Conservation (phyloP, 345 rosid species). For the Lenwebbia sp. region DNA sequence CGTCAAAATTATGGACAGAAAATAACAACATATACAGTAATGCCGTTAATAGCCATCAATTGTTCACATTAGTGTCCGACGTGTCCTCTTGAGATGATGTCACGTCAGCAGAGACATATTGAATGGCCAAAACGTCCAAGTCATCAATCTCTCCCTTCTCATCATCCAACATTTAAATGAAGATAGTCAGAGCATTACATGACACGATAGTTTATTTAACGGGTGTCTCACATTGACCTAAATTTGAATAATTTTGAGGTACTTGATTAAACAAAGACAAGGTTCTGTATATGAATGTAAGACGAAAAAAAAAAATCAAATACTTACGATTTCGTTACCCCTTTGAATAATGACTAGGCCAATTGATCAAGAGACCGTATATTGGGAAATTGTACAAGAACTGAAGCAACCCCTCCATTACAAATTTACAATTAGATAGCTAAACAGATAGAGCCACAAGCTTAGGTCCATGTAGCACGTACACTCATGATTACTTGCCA, state of each 20-base stretch:
- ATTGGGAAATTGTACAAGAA: neutral
- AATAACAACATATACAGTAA: neutral
- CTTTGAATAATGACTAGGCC: neutral
- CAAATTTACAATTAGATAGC: too few species aligned
- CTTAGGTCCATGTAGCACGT: neutral
- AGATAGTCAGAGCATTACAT: neutral
- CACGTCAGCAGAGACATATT: neutral
- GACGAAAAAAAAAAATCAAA: neutral
- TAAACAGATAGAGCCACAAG: neutral
- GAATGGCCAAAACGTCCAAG: neutral
- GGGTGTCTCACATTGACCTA: neutral
- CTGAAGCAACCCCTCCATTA: neutral
- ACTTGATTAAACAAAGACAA: neutral
- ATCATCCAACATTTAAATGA: neutral
- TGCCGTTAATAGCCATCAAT: rapidly evolving
- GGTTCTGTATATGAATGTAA: neutral
- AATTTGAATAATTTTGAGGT: neutral
- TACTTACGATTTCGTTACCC: neutral
- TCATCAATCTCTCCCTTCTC: neutral
- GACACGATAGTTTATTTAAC: neutral
- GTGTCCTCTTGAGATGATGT: neutral
- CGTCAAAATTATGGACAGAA: neutral
- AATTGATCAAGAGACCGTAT: neutral
- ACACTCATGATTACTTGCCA: neutral
- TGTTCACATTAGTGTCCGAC: neutral